phyloP scores from a whole-genome alignment of 2,329 filamentous ascomycete species.

The Trichoderma atroviride region DNA sequence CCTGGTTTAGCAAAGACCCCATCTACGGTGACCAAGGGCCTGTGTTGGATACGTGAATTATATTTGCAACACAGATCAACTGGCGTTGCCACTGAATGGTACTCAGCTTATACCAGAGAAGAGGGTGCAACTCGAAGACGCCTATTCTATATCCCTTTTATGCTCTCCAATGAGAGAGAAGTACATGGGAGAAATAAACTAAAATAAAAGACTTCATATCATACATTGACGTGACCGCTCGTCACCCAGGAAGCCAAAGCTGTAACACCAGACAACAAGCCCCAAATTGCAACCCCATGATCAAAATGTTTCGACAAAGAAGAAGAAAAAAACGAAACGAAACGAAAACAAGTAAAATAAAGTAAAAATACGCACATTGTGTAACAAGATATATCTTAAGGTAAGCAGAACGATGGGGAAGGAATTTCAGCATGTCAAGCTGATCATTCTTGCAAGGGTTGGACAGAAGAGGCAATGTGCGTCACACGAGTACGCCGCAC shows the following conservation, averaged over 20 bases:
- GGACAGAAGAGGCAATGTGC: not conserved
- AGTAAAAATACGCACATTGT: not conserved
- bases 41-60: not conserved
- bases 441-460: not conserved
- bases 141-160: not conserved
- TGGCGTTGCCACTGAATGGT: not conserved
- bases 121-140: not conserved
- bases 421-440: not conserved
- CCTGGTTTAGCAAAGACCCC: slow-evolving; percentile 14
- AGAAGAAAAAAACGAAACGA: too few species aligned
- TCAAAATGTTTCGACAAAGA: not conserved
- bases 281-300: not conserved
- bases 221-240: slow-evolving; percentile 6
- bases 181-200: not conserved
- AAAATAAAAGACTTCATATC: not conserved
- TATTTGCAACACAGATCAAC: not conserved
- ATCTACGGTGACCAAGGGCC: slow-evolving; percentile 19
- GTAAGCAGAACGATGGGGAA: not conserved
- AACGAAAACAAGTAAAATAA: too few species aligned
- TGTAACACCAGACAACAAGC: not conserved
- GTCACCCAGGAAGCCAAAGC: not conserved
- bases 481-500: too few species aligned
- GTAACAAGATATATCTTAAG: not conserved
- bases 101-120: not conserved
- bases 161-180: not conserved